A percentile compares a stretch with the other conserved stretches of the same genome.
phyloP scores from a whole-genome alignment of 148 eudicot genomes.

The Amaranthus hypochondriacus region DNA sequence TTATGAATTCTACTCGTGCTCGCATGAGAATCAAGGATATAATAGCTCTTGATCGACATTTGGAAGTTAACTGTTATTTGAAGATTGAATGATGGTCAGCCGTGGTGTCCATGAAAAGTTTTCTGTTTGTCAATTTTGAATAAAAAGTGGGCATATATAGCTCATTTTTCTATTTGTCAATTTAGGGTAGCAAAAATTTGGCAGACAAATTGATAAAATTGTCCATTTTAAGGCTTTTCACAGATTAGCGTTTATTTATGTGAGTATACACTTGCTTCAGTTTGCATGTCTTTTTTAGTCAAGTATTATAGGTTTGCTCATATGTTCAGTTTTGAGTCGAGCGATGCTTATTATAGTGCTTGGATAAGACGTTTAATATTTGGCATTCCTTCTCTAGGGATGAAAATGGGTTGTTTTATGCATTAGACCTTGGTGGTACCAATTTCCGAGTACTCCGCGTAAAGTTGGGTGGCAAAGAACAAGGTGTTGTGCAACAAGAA shows the following conservation, averaged over 20 bases:
- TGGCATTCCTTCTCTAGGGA: slow-evolving; percentile 40
- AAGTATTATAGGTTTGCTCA: not conserved
- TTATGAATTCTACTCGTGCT: not conserved
- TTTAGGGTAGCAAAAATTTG: not conserved
- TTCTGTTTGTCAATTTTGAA: not conserved
- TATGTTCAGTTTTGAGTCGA: not conserved
- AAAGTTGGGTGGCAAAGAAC: slow-evolving; percentile 74
- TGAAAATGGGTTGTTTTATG: slow-evolving; percentile 86
- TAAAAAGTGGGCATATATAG: not conserved
- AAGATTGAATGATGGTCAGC: slow-evolving; percentile 1
- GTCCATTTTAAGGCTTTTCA: not conserved
- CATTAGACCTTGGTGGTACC: slow-evolving; percentile 98
- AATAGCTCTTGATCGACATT: not conserved
- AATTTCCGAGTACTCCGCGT: slow-evolving; percentile 93
- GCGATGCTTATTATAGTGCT: slow-evolving; percentile 1
- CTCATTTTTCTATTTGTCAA: not conserved
- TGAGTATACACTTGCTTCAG: no score
- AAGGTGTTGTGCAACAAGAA: slow-evolving; percentile 59
- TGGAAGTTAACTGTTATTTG: not conserved
- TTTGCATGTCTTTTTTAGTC: not conserved
- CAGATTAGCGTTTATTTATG: not conserved
- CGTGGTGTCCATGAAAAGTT: not conserved
- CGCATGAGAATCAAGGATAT: not conserved
- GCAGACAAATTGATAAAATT: not conserved
- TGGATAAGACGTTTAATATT: slow-evolving; percentile 3